phyloP scores from a whole-genome alignment of 2,329 filamentous ascomycete species.

The Monosporascus sp. region DNA sequence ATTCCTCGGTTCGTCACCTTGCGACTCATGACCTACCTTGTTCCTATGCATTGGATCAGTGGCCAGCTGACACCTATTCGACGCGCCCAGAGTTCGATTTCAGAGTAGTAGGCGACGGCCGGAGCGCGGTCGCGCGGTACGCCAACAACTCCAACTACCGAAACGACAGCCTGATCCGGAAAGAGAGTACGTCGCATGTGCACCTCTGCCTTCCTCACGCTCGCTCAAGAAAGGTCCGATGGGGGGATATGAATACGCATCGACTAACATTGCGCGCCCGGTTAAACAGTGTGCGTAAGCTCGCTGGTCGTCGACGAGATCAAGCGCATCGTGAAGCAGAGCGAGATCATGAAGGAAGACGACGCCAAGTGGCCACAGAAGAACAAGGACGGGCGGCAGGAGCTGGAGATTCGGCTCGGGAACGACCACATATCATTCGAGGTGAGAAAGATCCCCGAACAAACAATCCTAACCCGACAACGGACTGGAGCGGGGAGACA shows the following conservation, averaged over 20 bases:
- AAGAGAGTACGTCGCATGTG: constrained; percentile 74
- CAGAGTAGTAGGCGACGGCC: constrained; percentile 83
- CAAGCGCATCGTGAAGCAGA: constrained; percentile 93
- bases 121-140: constrained; percentile 90
- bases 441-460: constrained; percentile 46
- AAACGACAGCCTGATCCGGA: constrained; percentile 96
- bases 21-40: too few relatives aligned
- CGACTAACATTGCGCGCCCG: constrained; percentile 3
- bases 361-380: constrained; percentile 98
- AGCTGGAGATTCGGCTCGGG: constrained; percentile 89
- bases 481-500: too few relatives aligned
- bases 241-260: neutral
- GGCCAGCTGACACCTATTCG: too few relatives aligned
- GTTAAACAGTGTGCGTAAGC: constrained; percentile 81
- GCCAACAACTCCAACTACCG: constrained; percentile 99
- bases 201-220: neutral
- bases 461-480: too few relatives aligned
- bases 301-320: constrained; percentile 87
- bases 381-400: constrained; percentile 97
- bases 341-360: constrained; percentile 98
- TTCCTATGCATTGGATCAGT: too few relatives aligned
- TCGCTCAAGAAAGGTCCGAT: neutral
- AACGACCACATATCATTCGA: constrained; percentile 98
- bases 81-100: constrained; percentile 82
- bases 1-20: constrained; percentile 68